Percentiles rank a stretch among this genome's conserved stretches.
These are phyloP conservation scores for Tetradesmus obliquus DNA, from an alignment of 139 green algal species.

Conservation along the genomic window DNA sequence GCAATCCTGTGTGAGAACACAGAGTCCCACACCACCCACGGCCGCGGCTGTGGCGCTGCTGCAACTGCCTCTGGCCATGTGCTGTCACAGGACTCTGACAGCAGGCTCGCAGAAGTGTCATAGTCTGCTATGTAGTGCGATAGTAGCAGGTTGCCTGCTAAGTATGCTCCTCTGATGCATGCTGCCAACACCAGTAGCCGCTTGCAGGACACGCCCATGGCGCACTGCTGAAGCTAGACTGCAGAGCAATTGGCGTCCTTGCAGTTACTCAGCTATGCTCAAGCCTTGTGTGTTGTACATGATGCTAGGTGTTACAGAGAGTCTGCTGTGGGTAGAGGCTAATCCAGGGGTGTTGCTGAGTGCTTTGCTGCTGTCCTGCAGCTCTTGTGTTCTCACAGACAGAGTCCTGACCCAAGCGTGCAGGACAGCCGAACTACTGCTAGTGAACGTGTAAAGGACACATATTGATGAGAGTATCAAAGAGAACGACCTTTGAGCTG, in stretches of 20 bases:
- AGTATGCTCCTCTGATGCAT: neutral
- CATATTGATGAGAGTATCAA: too few species aligned
- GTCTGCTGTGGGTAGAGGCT: too few species aligned
- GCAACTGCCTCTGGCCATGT: neutral
- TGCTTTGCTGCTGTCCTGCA: too few species aligned
- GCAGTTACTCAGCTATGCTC: neutral
- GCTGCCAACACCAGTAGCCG: slow-evolving; percentile 28
- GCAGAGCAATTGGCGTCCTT: neutral
- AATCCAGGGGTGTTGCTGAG: too few species aligned
- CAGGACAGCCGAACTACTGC: too few species aligned
- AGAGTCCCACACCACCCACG: slow-evolving; percentile 83
- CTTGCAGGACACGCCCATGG: neutral
- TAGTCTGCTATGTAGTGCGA: slow-evolving; percentile 59
- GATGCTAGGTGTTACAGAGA: neutral
- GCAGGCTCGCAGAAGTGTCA: slow-evolving; percentile 65
- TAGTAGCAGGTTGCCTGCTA: slow-evolving; percentile 6
- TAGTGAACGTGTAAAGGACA: too few species aligned
- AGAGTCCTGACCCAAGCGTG: too few species aligned
- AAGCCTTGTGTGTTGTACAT: neutral
- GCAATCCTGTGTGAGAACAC: slow-evolving; percentile 86
- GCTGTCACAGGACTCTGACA: neutral
- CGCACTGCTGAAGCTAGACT: neutral
- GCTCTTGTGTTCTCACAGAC: too few species aligned
- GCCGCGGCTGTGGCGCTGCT: neutral
- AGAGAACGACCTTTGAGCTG: too few species aligned